These are phyloP conservation scores for Sporothrix phasma DNA, from an alignment of 2,329 filamentous ascomycete genomes.

Conservation along the genomic window DNA sequence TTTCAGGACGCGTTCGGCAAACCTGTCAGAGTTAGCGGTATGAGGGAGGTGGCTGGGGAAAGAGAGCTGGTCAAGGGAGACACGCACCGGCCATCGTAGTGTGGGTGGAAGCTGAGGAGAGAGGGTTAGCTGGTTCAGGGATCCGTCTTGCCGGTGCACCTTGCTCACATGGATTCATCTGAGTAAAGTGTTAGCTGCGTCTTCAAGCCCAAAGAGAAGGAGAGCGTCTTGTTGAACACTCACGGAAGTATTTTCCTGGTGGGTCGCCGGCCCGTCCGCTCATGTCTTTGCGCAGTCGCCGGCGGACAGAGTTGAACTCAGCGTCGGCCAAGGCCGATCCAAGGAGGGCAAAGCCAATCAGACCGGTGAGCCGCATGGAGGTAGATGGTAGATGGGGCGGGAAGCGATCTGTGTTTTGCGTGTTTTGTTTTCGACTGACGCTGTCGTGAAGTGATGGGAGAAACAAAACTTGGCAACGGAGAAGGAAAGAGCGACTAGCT, in stretches of 20 bases:
- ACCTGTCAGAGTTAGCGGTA: conserved; percentile 22
- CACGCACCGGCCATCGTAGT: conserved; percentile 29
- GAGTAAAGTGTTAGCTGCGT: not conserved
- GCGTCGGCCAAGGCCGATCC: conserved; percentile 16
- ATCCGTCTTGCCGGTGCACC: no score
- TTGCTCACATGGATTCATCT: conserved; percentile 14
- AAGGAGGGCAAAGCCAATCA: conserved; percentile 15
- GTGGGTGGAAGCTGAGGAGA: conserved; percentile 27
- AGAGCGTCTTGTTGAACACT: no score
- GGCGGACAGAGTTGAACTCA: conserved; percentile 18
- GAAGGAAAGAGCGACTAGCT: not conserved
- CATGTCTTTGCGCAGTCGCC: conserved; percentile 22
- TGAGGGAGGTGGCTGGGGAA: not conserved
- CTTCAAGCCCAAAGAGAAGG: no score
- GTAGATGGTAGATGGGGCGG: not conserved
- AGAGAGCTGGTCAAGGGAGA: not conserved
- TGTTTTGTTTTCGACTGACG: not conserved
- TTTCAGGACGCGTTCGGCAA: conserved; percentile 30
- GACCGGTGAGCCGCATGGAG: conserved; percentile 16
- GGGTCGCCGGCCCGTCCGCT: conserved; percentile 14
- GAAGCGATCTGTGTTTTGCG: not conserved
- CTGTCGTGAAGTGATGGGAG: not conserved
- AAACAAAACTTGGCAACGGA: not conserved
- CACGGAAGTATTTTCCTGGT: conserved; percentile 30
- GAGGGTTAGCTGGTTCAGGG: not conserved